Conservation (phyloP, 495 filamentous ascomycete species). For the Cercophora newfieldiana region DNA sequence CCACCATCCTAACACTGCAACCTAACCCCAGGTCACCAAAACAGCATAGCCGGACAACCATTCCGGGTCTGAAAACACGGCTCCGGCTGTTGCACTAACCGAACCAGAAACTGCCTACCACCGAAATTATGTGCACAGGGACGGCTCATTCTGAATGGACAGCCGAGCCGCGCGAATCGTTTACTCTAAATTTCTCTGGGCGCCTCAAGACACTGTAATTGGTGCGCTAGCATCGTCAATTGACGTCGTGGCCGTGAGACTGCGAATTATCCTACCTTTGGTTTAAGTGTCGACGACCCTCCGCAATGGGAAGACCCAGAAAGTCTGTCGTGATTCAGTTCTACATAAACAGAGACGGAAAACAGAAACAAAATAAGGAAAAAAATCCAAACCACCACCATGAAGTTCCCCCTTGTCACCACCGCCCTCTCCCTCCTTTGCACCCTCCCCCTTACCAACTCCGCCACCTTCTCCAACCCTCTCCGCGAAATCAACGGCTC, state of each 20-base stretch:
- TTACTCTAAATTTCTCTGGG: background rate
- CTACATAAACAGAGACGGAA: background rate
- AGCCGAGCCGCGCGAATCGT: background rate
- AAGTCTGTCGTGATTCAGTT: background rate
- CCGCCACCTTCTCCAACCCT: conserved; percentile 3
- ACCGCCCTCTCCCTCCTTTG: background rate
- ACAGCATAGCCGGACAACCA: too few species aligned
- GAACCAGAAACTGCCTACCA: too few species aligned
- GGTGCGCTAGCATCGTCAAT: background rate
- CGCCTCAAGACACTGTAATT: background rate
- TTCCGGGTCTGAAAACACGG: too few species aligned
- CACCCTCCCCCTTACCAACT: too few species aligned
- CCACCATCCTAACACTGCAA: too few species aligned
- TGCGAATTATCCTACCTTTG: background rate
- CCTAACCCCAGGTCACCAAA: too few species aligned
- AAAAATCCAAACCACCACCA: background rate
- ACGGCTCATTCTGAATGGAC: background rate
- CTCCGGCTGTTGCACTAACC: too few species aligned
- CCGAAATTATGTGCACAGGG: background rate
- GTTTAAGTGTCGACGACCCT: background rate
- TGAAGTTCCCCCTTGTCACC: background rate
- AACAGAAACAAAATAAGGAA: too few species aligned
- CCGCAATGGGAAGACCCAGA: background rate
- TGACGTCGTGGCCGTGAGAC: background rate
- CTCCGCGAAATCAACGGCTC: conserved; percentile 1